A percentile compares a stretch with the other conserved stretches of the same genome.
These are phyloP conservation scores for Corymbia maculata DNA, from an alignment of 345 rosid species.

Conservation along the genomic window DNA sequence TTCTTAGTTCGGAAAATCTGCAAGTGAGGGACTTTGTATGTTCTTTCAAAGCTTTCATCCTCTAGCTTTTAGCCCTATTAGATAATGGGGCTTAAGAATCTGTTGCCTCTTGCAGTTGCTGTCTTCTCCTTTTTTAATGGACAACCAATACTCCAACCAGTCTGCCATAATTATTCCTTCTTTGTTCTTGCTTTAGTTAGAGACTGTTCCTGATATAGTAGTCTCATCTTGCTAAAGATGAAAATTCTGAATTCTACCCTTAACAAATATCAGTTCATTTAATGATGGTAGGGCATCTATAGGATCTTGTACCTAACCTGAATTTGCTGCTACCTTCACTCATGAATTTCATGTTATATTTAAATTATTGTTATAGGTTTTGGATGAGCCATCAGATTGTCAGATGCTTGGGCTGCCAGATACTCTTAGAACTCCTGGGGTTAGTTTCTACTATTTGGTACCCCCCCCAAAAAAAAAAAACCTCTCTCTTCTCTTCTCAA, in stretches of 20 bases:
- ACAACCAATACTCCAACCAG: neutral
- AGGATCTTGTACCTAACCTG: neutral
- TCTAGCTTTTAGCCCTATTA: neutral
- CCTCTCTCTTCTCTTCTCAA: neutral
- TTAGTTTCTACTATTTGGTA: slow-evolving; percentile 9
- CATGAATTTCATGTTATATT: neutral
- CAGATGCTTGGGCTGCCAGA: slow-evolving; percentile 34
- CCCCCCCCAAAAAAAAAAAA: neutral
- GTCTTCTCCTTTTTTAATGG: neutral
- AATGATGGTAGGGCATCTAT: neutral
- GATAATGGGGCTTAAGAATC: neutral
- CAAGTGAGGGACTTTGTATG: slow-evolving; percentile 49
- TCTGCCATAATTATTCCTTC: neutral
- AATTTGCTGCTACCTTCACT: neutral
- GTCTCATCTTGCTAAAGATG: neutral
- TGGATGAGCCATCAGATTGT: slow-evolving; percentile 44
- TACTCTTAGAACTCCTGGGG: slow-evolving; percentile 80
- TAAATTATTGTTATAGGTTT: slow-evolving; percentile 24
- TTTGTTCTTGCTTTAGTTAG: neutral
- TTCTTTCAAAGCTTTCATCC: neutral
- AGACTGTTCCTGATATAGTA: neutral
- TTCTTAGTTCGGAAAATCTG: slow-evolving; percentile 30
- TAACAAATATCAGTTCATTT: neutral
- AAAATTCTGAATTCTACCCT: neutral
- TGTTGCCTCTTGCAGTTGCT: neutral